Evolutionary conservation across 1,139 yeast species (phyloP), one percentile per base, ranked within the genome.

Genomic region (Meyerozyma carpophila): DNA sequence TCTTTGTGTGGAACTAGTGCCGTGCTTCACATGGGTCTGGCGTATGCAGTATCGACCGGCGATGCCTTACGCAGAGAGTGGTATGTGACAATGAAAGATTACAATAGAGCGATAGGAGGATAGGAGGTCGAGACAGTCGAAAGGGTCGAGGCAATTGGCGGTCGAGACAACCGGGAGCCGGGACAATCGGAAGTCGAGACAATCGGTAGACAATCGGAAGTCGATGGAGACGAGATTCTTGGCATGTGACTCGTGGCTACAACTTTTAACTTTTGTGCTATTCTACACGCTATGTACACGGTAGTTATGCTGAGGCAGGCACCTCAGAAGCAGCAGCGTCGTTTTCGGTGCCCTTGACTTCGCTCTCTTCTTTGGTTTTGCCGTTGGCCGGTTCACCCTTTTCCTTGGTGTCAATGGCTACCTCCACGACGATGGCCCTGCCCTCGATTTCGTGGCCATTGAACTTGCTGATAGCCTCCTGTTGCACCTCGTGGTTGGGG

Each of bases 361-460:
- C 44, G 9, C 38, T 24, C 6, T 31, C 41, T 5, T 42, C 45
- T 24, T 37, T 43, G 18, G 18, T 16, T 2, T 40, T 39, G 28
- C 40, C 49, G 10, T 29, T 25, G 2, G 39, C 40, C 8, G 2
- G 21, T 38, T 54, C 62, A 3, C 45, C 50, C 39, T 54, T 59
- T 43, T 61, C 53, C 52, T 63, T 63, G 25, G 71, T 65, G 56
- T 80, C 82, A 51, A 81, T 66, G 28, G 88, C 87, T 51, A 77
- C 70, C 46, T 77, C 79, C 48, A 79, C 80, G 43, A 71, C 65
- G 47, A 82, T 65, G 43, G 66, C 67, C 61, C 84, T 75, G 43
- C 81, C 86, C 47, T 70, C 70, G 51, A 79, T 62, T 43, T 67
- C 71, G 45, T 63, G 65, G 39, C 83, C 84, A 49, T 77, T 72